Conservation (phyloP, 352 stramenopile genomes). For the Plasmopara halstedii region DNA sequence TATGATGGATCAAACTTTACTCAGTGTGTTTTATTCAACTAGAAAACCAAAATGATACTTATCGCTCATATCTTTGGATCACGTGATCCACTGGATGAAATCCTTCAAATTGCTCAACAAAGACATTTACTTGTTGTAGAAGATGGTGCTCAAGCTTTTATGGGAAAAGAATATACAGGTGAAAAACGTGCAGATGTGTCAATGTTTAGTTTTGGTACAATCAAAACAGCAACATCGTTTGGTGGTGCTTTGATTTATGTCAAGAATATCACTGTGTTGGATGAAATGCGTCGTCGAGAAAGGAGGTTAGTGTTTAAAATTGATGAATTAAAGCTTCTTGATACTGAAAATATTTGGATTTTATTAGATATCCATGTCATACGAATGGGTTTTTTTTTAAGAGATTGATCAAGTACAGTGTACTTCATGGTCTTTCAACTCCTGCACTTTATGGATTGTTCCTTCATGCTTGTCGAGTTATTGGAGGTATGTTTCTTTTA, state of each 20-base stretch:
- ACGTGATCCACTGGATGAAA: constrained; percentile 41
- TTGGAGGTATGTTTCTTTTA: constrained; percentile 33
- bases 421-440: constrained; percentile 60
- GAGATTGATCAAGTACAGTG: constrained; percentile 66
- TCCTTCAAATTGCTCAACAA: constrained; percentile 40
- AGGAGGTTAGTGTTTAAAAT: no score
- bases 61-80: constrained; percentile 81
- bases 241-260: constrained; percentile 62
- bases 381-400: constrained; percentile 73
- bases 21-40: not conserved
- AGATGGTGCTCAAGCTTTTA: constrained; percentile 75
- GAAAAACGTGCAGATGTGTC: constrained; percentile 57
- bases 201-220: constrained; percentile 86
- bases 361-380: constrained; percentile 53
- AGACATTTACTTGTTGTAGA: constrained; percentile 62
- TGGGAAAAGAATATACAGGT: constrained; percentile 54
- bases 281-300: constrained; percentile 65
- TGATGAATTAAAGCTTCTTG: no score
- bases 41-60: constrained; percentile 61
- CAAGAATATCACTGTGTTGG: constrained; percentile 38
- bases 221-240: constrained; percentile 81
- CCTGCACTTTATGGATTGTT: constrained; percentile 71
- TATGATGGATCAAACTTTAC: not conserved
- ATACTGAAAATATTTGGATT: no score
- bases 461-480: constrained; percentile 44